Percentiles rank a stretch among this genome's conserved stretches.
Evolutionary conservation across 1,284 basidiomycete genomes (phyloP).

Genomic region (Rhodotorula sp.): DNA sequence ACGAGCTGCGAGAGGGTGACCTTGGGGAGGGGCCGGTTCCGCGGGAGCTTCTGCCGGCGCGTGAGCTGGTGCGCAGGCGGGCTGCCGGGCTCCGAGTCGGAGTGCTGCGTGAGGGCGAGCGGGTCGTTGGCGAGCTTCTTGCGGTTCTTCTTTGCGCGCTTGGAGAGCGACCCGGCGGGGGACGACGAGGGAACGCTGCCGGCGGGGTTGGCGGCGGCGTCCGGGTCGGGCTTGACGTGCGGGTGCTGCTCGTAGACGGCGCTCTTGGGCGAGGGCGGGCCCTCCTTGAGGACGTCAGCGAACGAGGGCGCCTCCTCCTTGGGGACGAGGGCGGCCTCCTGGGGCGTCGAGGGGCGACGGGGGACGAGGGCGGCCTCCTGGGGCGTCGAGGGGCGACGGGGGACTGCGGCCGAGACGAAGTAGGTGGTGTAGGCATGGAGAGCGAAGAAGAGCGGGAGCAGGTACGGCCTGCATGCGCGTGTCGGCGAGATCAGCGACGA

Average conservation of each 20-base stretch:
- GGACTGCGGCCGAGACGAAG: constrained; percentile 10
- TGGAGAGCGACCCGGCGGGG: constrained; percentile 8
- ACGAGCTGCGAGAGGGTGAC: constrained; percentile 16
- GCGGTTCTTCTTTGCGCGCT: constrained; percentile 28
- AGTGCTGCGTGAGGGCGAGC: constrained; percentile 1
- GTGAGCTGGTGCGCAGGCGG: neutral
- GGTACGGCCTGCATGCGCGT: constrained; percentile 17
- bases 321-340: constrained; percentile 32
- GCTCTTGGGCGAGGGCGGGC: constrained; percentile 8
- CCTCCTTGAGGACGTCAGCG: constrained; percentile 26
- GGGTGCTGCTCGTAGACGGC: constrained; percentile 26
- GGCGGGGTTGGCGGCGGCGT: neutral
- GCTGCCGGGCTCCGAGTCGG: constrained; percentile 10
- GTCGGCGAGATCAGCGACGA: neutral
- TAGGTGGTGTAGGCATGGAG: constrained; percentile 12
- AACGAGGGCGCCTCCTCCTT: constrained; percentile 22
- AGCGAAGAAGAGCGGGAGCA: constrained; percentile 21
- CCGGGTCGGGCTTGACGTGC: constrained; percentile 24
- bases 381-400: constrained; percentile 16
- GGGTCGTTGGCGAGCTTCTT: constrained; percentile 9
- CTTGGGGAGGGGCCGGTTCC: constrained; percentile 27
- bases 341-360: constrained; percentile 20
- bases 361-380: constrained; percentile 33
- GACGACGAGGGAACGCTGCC: neutral
- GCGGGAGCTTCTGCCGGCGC: constrained; percentile 17